Evolutionary conservation across 2,329 filamentous ascomycete species (phyloP).

Genomic region (Cadophora sp.): DNA sequence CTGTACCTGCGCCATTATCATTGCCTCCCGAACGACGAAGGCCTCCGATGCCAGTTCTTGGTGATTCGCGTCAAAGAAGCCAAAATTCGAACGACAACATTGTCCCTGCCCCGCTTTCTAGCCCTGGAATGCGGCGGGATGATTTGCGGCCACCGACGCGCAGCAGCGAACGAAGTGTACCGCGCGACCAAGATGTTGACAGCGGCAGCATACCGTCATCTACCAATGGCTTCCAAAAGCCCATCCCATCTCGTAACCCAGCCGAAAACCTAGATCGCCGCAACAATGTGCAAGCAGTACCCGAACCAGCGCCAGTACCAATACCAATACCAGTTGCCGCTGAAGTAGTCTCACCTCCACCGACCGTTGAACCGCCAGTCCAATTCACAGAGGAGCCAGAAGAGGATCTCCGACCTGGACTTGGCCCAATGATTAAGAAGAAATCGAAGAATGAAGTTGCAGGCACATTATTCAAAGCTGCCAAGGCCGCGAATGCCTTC

Average conservation of each 20-base stretch:
- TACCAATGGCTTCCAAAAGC: conserved; percentile 26
- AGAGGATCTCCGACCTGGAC: conserved; percentile 67
- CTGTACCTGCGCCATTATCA: conserved; percentile 41
- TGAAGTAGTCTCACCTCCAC: background rate
- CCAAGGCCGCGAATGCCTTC: conserved; percentile 65
- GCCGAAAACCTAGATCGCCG: conserved; percentile 15
- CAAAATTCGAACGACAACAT: conserved; percentile 41
- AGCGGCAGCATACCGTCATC: conserved; percentile 1
- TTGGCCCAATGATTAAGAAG: conserved; percentile 92
- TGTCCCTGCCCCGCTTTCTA: conserved; percentile 47
- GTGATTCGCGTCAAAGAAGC: conserved; percentile 42
- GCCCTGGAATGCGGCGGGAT: conserved; percentile 46
- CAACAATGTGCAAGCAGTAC: conserved; percentile 1
- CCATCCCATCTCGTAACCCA: conserved; percentile 18
- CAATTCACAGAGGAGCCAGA: conserved; percentile 33
- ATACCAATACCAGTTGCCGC: conserved; percentile 6
- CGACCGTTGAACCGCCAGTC: conserved; percentile 14
- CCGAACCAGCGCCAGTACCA: background rate
- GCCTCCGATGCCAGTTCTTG: conserved; percentile 44
- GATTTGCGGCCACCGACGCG: conserved; percentile 45
- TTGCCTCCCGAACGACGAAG: conserved; percentile 45
- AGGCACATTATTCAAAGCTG: conserved; percentile 80
- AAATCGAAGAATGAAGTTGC: conserved; percentile 76
- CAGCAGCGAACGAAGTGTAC: conserved; percentile 42
- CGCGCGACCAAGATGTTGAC: conserved; percentile 31